Evolutionary conservation across 2,329 filamentous ascomycete species (phyloP), one percentile per base, ranked within the genome.

Genomic region (Penicillium sp.): DNA sequence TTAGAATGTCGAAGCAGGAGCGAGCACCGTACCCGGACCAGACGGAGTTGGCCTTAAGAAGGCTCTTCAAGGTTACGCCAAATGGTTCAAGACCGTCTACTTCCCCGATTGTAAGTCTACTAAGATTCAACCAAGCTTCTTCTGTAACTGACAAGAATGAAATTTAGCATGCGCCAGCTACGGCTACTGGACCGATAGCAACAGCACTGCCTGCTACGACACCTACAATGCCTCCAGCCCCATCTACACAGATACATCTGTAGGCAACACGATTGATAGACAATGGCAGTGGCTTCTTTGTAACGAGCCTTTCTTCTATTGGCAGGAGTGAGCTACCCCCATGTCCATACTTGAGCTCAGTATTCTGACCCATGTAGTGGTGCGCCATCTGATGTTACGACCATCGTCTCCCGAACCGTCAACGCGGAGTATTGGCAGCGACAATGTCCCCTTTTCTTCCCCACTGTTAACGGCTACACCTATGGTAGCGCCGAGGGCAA

Each of bases 281-380:
- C 82, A 85, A 59, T 88, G 84, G 84, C 68, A 76, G 8, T 88
- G 85, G 84, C 79, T 86, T 71, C 76, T 80, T 1, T 87, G 86
- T 76, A 87, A 87, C 66, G 83, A 87, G 68, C 84, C 85, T n/a
- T 81, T 84, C 56, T 81, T 74, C 54, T 84, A 79, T 69, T 86
- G 80, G 78, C 82, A 85, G 67, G 79, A 79, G 74, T 80, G 68
- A 64, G 78, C 54, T 14, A 21, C 27, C 14, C 68, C 13, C 31
- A 31, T 7, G 37, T 45, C 26, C 22, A 4, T 22, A 27, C 7
- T 43, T 9, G 1, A 21, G 10, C 10, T 11, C 22, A 26, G 29
- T 6, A 27, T 2, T n/a, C 16, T 16, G 9, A 43, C 62, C 77
- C 74, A 71, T 72, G 76, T 31, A 76, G 76, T 58, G 81, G 80